Conservation (phyloP, 1,284 basidiomycete genomes). For the Ceratobasidium sp. region DNA sequence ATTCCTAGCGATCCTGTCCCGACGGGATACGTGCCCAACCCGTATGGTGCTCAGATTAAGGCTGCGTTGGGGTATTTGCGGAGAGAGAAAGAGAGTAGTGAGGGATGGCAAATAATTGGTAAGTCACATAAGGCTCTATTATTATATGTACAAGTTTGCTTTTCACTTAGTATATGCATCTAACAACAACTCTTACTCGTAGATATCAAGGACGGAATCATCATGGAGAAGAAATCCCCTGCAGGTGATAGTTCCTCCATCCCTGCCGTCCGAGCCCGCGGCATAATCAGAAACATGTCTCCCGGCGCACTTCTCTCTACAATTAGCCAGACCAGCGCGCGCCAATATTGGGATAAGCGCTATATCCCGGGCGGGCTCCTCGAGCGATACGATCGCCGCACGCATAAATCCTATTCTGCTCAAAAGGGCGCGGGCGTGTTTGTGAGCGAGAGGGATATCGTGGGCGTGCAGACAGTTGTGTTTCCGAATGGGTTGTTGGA, state of each 20-base stretch:
- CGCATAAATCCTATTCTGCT: slow-evolving; percentile 43
- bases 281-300: slow-evolving; percentile 38
- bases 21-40: slow-evolving; percentile 41
- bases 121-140: too few species aligned
- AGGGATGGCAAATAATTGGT: slow-evolving; percentile 47
- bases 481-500: neutral
- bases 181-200: neutral
- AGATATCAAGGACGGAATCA: slow-evolving; percentile 43
- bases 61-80: slow-evolving; percentile 42
- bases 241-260: slow-evolving; percentile 42
- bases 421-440: slow-evolving; percentile 43
- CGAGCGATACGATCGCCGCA: slow-evolving; percentile 31
- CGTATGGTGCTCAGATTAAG: slow-evolving; percentile 28
- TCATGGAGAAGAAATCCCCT: slow-evolving; percentile 45
- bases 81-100: slow-evolving; percentile 39
- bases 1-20: slow-evolving; percentile 39
- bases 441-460: slow-evolving; percentile 44
- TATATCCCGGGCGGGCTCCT: slow-evolving; percentile 30
- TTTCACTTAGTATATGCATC: too few species aligned
- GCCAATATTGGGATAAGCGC: slow-evolving; percentile 42
- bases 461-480: slow-evolving; percentile 41
- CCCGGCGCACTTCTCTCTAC: slow-evolving; percentile 41
- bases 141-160: neutral
- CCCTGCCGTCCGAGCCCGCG: slow-evolving; percentile 43
- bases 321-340: slow-evolving; percentile 30